Evolutionary conservation across 2,329 filamentous ascomycete species (phyloP).

Genomic region (Botryotinia globosa): DNA sequence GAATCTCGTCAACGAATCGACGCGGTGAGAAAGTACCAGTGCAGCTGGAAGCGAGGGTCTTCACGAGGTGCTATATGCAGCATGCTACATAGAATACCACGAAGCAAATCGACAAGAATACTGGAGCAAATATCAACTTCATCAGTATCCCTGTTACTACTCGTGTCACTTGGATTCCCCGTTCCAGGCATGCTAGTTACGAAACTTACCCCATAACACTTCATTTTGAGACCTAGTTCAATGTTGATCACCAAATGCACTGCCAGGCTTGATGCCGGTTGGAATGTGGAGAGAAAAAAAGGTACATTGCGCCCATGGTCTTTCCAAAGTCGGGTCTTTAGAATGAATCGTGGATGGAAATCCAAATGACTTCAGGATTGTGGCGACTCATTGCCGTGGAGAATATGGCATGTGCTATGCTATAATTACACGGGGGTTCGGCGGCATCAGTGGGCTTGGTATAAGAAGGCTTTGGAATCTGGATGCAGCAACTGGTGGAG

Average conservation of each 20-base stretch:
- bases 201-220: not conserved
- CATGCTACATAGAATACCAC: not conserved
- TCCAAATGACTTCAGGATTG: no score
- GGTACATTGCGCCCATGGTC: not conserved
- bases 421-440: not conserved
- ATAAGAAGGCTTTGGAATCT: not conserved
- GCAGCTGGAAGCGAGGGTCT: not conserved
- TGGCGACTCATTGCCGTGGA: not conserved
- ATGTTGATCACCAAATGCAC: not conserved
- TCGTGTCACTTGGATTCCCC: not conserved
- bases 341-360: no score
- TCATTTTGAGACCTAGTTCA: not conserved
- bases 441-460: not conserved
- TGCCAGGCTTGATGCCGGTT: not conserved
- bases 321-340: not conserved
- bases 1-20: no score
- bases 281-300: not conserved
- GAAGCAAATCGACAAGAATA: not conserved
- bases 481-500: not conserved
- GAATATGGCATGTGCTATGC: not conserved
- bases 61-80: not conserved
- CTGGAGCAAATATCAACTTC: not conserved
- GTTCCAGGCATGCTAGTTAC: not conserved
- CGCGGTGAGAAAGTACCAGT: no score
- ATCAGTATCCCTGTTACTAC: not conserved